phyloP scores from a whole-genome alignment of 2,329 filamentous ascomycete genomes.

The Colletotrichum sp. region DNA sequence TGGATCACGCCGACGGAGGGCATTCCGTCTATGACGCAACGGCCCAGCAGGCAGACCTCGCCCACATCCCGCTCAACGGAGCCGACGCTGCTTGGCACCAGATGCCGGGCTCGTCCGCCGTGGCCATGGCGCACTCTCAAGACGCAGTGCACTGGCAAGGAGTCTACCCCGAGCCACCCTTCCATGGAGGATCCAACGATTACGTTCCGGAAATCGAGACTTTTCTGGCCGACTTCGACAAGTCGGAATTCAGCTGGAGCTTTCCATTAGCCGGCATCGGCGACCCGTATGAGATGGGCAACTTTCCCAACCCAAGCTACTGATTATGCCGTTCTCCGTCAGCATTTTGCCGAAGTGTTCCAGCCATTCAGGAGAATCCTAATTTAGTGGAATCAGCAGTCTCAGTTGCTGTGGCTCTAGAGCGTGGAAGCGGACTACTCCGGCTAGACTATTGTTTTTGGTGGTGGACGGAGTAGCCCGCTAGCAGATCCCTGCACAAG shows the following conservation, averaged over 20 bases:
- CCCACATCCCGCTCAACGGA: background rate
- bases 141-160: slow-evolving; percentile 1
- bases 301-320: background rate
- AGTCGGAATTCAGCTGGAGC: slow-evolving; percentile 20
- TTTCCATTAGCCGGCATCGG: slow-evolving; percentile 6
- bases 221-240: slow-evolving; percentile 19
- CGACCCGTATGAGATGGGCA: background rate
- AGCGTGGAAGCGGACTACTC: background rate
- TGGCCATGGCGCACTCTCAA: background rate
- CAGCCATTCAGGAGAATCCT: background rate
- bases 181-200: background rate
- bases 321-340: background rate
- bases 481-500: background rate
- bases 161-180: background rate
- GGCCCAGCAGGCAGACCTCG: background rate
- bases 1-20: background rate
- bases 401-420: background rate
- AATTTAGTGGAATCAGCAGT: background rate
- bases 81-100: slow-evolving; percentile 4
- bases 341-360: background rate
- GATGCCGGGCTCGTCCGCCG: background rate
- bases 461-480: background rate
- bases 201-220: slow-evolving; percentile 14
- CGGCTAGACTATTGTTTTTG: background rate
- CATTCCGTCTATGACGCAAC: background rate